These are phyloP conservation scores for Carnegiea gigantea DNA, from an alignment of 179 eudicot species.

Conservation along the genomic window DNA sequence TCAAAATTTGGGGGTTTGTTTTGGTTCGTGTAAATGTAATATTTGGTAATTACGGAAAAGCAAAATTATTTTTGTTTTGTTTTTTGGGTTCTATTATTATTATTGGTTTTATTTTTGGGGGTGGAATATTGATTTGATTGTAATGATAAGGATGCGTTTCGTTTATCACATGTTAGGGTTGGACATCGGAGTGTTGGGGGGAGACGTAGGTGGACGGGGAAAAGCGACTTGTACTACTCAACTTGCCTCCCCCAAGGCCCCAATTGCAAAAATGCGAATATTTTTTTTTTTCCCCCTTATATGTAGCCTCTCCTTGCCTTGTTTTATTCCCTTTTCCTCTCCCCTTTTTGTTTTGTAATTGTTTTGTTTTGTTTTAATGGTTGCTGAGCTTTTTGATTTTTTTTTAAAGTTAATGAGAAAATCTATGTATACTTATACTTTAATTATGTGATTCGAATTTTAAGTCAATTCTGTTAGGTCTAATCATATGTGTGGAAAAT, in stretches of 20 bases:
- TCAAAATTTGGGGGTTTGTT: neutral
- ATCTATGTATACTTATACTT: too few relatives aligned
- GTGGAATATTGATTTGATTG: conserved; percentile 1
- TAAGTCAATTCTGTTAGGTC: too few relatives aligned
- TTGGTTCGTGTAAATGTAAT: neutral
- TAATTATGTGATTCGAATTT: too few relatives aligned
- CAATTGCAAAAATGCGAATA: neutral
- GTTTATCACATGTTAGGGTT: conserved; percentile 5
- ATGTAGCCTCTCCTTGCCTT: too few relatives aligned
- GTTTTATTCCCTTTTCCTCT: too few relatives aligned
- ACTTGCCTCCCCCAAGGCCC: neutral
- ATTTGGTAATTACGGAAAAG: neutral
- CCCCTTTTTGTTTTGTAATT: too few relatives aligned
- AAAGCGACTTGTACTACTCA: conserved; percentile 14
- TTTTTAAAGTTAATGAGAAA: too few relatives aligned
- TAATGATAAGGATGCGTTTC: neutral
- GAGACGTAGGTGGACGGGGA: neutral
- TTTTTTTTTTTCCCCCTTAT: too few relatives aligned
- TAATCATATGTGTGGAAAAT: too few relatives aligned
- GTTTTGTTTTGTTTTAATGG: too few relatives aligned
- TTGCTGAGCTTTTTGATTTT: too few relatives aligned
- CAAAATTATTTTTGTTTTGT: neutral
- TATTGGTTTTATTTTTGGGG: neutral
- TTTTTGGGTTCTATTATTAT: neutral
- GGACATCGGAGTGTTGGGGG: neutral